Base-by-base conservation (phyloP, 2,329 filamentous ascomycete species). In the Dactylellina drechsleri region DNA sequence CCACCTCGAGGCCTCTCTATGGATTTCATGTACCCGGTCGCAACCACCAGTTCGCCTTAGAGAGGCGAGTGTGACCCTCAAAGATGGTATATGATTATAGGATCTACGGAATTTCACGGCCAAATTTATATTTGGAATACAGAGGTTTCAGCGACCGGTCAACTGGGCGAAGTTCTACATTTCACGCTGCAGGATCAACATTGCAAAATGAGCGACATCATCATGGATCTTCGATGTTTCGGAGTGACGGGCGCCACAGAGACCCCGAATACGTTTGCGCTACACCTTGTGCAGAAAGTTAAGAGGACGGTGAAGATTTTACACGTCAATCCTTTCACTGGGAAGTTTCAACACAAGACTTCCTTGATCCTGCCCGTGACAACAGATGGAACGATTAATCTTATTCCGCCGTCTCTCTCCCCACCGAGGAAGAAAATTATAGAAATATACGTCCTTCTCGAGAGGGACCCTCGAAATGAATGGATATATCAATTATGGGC, bases 1-100 rank as follows among this genome's bases (percentile, higher is more conserved):
- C 61, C 53, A 54, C 68, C 61, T 4, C 66, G 40, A 36, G 68
- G 68, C 4, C 58, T 73, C 45, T 66, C 60, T 41, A 52, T 73
- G 16, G 56, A 65, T 13, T 50, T 73, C 18, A 47, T 73, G 54
- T 59, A 47, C 41, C 53, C 49, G 18, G 26, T 43, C 26, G 26
- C 7, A 57, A 28, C 23, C 15, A 43, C 54, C 0, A 45, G 36
- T 16, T 61, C 68, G 61, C 56, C 68, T 49, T 73, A 73, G 68
- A 20, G 28, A 20, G 61, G 54, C 23, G 68, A 50, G 36, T 28
- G 41, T 4, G 40, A 23, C 28, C 20, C 43, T 13, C 47, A 60
- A 20, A 47, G 53, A 23, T 73, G 68, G 68, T 53, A 66, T 50
- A 54, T 73, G 4, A 57, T 73, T 45, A 40, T 59, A 20, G 68